Evolutionary conservation across 495 filamentous ascomycete genomes (phyloP), one percentile per base, ranked within the genome.

Genomic region (Penicillium waksmanii): DNA sequence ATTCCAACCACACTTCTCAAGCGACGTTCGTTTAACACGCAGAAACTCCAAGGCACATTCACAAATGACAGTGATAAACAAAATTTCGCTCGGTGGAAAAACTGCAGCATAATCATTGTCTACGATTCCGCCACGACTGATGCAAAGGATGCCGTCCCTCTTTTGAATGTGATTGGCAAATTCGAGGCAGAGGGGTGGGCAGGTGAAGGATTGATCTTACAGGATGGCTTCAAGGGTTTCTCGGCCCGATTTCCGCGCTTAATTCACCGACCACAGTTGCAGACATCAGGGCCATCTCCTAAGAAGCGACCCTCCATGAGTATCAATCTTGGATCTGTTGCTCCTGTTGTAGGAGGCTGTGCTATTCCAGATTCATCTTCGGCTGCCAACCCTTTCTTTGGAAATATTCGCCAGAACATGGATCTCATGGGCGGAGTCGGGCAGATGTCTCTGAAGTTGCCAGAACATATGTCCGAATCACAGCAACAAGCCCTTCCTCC

Each of bases 331-430:
- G 78, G 85, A 18, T 84, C 80, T 40, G 79, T 87, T 42, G 87
- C 90, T 1, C 91, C 91, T 17, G 87, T 96, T 12, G 87, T 89
- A 58, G 93, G 94, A 48, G 96, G 95, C 1, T 97, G 96, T 66
- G 81, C 86, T 56, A 82, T 98, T 69, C 95, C 95, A 13, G 78
- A 81, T 21, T 80, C 82, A 19, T 81, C 87, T 55, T 80, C 81
- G 56, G 82, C 85, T 2, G 81, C 85, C 13, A 97, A 96, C 65
- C 93, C 96, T 0, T 98, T 98, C 73, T 98, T 98, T 75, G 85
- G 85, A 56, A 97, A 97, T 61, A 98, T 98, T 64, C 84, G 96
- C 27, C 95, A 98, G 73, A 96, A 98, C 61, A 95, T 96, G 86
- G 95, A 98, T 68, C 75, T 98, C 42, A 86, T 96, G 48, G 93